phyloP scores from a whole-genome alignment of 2,329 filamentous ascomycete genomes.

The Fusarium longipes region DNA sequence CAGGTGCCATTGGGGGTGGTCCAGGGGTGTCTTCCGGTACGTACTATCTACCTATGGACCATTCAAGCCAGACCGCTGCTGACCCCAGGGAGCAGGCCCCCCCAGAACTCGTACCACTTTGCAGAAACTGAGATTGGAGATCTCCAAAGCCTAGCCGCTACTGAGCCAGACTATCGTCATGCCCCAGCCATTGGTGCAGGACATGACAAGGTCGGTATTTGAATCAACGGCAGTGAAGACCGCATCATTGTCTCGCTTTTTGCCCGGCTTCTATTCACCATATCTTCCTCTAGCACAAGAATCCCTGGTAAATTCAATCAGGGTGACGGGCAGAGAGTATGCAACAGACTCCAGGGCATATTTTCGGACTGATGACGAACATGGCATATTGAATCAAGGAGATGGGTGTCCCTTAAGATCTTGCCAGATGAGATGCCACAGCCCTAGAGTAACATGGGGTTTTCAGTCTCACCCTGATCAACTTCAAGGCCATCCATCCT shows the following conservation, averaged over 20 bases:
- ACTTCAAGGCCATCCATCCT: constrained; percentile 39
- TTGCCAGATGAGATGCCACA: constrained; percentile 29
- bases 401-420: constrained; percentile 28
- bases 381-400: constrained; percentile 22
- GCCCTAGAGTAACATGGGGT: constrained; percentile 38
- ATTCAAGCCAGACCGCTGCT: constrained; percentile 41
- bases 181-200: constrained; percentile 42
- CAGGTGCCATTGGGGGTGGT: constrained; percentile 38
- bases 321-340: constrained; percentile 1
- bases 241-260: constrained; percentile 32
- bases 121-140: constrained; percentile 46
- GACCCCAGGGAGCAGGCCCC: constrained; percentile 38
- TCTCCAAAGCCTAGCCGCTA: constrained; percentile 46
- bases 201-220: constrained; percentile 29
- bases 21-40: constrained; percentile 33
- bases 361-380: constrained; percentile 5
- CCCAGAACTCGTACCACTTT: constrained; percentile 47
- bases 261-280: constrained; percentile 17
- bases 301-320: not conserved
- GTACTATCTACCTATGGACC: constrained; percentile 33
- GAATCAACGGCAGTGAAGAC: constrained; percentile 31
- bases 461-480: constrained; percentile 30
- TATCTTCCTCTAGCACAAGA: not conserved
- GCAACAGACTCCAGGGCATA: not conserved
- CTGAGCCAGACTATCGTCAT: constrained; percentile 43